Conservation (phyloP, 148 eudicot genomes). For the Rhododendron ferrugineum region DNA sequence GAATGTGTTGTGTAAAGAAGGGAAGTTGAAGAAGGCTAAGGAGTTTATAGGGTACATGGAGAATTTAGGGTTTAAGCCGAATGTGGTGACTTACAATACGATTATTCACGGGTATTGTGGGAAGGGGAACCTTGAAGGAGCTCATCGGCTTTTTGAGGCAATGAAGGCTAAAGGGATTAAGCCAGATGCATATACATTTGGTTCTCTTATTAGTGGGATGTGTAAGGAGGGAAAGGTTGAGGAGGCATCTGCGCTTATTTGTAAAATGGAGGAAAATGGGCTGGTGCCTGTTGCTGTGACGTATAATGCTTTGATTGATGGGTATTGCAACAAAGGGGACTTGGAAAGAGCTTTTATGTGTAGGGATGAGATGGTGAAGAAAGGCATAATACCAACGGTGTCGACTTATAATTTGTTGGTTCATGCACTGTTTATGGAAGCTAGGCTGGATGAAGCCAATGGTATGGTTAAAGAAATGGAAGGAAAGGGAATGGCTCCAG, state of each 20-base stretch:
- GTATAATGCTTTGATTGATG: slow-evolving; percentile 65
- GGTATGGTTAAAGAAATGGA: slow-evolving; percentile 58
- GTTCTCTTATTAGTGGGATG: slow-evolving; percentile 47
- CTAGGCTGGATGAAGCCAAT: slow-evolving; percentile 40
- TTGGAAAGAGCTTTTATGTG: slow-evolving; percentile 48
- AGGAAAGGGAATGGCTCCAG: slow-evolving; percentile 38
- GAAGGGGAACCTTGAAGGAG: slow-evolving; percentile 51
- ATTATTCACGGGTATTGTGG: slow-evolving; percentile 54
- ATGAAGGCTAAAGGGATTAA: slow-evolving; percentile 53
- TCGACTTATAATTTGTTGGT: slow-evolving; percentile 63
- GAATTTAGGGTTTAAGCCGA: slow-evolving; percentile 47
- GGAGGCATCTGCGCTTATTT: slow-evolving; percentile 38
- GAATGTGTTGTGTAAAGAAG: slow-evolving; percentile 68
- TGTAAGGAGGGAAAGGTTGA: slow-evolving; percentile 50
- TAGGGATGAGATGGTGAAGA: slow-evolving; percentile 55
- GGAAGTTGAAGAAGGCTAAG: slow-evolving; percentile 59
- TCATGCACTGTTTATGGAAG: slow-evolving; percentile 59
- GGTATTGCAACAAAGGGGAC: slow-evolving; percentile 56
- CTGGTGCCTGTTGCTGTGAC: slow-evolving; percentile 44
- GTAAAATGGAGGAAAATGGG: slow-evolving; percentile 43
- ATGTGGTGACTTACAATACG: slow-evolving; percentile 63
- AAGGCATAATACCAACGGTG: slow-evolving; percentile 44
- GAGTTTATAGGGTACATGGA: slow-evolving; percentile 59
- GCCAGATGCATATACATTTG: slow-evolving; percentile 65
- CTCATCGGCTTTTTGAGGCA: slow-evolving; percentile 29